phyloP scores from a whole-genome alignment of 257 asterid species.

The Salvia miltiorrhiza region DNA sequence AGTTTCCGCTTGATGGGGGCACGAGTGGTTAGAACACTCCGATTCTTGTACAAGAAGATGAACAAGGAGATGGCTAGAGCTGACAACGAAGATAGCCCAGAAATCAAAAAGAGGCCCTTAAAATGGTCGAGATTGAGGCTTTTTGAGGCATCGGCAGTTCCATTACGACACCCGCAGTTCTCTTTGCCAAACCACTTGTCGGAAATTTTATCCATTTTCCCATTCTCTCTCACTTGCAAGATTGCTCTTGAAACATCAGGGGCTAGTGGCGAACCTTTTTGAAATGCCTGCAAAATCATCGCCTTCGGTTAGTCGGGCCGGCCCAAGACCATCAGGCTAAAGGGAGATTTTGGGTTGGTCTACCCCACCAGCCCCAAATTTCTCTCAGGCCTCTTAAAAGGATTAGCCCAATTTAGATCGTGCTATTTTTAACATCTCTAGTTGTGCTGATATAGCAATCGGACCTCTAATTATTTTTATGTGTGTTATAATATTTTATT shows the following conservation, averaged over 20 bases:
- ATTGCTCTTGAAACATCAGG: neutral
- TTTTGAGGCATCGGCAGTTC: neutral
- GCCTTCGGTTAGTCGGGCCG: too few relatives aligned
- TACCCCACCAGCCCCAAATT: too few relatives aligned
- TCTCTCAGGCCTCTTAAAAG: too few relatives aligned
- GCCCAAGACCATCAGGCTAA: too few relatives aligned
- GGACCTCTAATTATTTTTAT: too few relatives aligned
- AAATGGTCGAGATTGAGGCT: neutral
- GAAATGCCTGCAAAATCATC: conserved; percentile 10
- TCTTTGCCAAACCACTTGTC: neutral
- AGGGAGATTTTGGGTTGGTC: too few relatives aligned
- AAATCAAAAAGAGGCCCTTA: neutral
- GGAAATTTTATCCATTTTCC: neutral
- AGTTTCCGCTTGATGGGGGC: neutral
- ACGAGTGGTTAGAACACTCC: neutral
- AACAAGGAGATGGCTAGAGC: neutral
- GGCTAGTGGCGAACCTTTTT: neutral
- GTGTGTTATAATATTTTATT: too few relatives aligned
- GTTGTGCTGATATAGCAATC: too few relatives aligned
- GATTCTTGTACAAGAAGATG: conserved; percentile 3
- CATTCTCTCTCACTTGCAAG: neutral
- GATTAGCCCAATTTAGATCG: too few relatives aligned
- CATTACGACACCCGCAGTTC: neutral
- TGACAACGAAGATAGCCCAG: neutral
- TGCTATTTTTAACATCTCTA: too few relatives aligned